Evolutionary conservation across 208 protist species (phyloP), one percentile per base, ranked within the genome.

Genomic region (Acanthamoeba lenticulata): DNA sequence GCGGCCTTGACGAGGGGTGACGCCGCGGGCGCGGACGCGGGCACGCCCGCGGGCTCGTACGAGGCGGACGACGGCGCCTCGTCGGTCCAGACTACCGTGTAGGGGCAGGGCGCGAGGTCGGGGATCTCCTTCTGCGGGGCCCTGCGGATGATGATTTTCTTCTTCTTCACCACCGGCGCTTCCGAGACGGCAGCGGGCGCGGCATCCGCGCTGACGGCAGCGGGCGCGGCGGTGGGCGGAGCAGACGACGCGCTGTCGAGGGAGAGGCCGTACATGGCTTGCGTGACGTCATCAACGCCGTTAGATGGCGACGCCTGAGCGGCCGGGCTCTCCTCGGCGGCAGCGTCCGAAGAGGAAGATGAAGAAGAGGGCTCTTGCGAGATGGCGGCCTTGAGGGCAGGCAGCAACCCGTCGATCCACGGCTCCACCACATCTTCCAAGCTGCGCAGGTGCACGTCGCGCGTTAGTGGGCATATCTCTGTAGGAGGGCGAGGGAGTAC

Each of bases 351-450:
- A 49, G 72, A 49, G 21, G 34, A 7, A 38, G 42, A 19, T 36
- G 3, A 6, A 44, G 69, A 4, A 32, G 62, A 2, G 62, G 9
- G n/a, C n/a, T n/a, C n/a, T n/a, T n/a, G n/a, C n/a, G n/a, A 15
- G 40, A 83, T 27, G 72, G 72, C 42, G 40, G 72, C 38, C 72
- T 49, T 44, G 72, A 83, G 5, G 2, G 72, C 72, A 6, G 72
- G 72, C 17, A 83, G 3, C 29, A 90, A 24, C 2, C n/a, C 81
- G 6, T 1, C 47, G 2, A 67, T 57, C 81, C 81, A 90, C 42
- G 81, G 81, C 81, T 90, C 81, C 21, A 90, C 52, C 5, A 65
- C 81, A 52, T 90, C 81, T 42, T 90, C 81, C 38, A 90, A 65
- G 4, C 81, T 90, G 21, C 6, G n/a, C n/a, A n/a, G n/a, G n/a